Evolutionary conservation across 2,329 filamentous ascomycete genomes (phyloP), one percentile per base, ranked within the genome.

Genomic region (Neofusicoccum sp.): DNA sequence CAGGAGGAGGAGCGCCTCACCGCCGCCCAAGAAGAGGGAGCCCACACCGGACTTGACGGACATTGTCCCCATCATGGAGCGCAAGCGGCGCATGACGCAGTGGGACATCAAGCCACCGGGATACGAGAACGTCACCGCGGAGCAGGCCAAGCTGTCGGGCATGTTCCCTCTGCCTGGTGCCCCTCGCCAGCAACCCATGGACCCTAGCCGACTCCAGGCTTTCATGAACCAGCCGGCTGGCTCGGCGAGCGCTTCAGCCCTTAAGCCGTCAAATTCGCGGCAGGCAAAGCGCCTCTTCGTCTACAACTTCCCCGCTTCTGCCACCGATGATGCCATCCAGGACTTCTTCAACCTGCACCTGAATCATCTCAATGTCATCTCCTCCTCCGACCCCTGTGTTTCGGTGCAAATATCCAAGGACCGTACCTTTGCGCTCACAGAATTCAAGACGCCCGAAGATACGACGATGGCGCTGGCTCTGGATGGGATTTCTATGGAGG

Each of bases 41-140:
- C 92, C 95, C 6, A 99, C 95, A 0, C 96, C 95, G 39, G 96
- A 99, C 76, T 82, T 99, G 74, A 96, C 93, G 65, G 88, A 96
- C 71, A 82, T 96, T 64, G 83, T 90, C n/a, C 86, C 92, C 3
- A 84, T 99, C 64, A 81, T 93, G 67, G 89, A 94, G 73, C 89
- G 94, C 71, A 95, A 93, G 83, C 89, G 96, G 70, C 90, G 95
- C 64, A 82, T 99, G 83, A 98, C 93, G 39, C 96, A 99, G 78
- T 99, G 95, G 95, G 96, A 99, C 76, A 97, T 99, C 77, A 99
- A 99, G 80, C 95, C 95, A 5, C 92, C 93, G 14, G 94, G 95
- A 48, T 99, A 99, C 73, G 96, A 99, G 74, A 96, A 95, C 77
- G 94, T 99, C 68, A 97, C 95, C 2, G 93, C 95, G 28, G 96